These are phyloP conservation scores for Gilbertella persicaria DNA, from an alignment of 371 early-diverging fungal genomes.

Conservation along the genomic window DNA sequence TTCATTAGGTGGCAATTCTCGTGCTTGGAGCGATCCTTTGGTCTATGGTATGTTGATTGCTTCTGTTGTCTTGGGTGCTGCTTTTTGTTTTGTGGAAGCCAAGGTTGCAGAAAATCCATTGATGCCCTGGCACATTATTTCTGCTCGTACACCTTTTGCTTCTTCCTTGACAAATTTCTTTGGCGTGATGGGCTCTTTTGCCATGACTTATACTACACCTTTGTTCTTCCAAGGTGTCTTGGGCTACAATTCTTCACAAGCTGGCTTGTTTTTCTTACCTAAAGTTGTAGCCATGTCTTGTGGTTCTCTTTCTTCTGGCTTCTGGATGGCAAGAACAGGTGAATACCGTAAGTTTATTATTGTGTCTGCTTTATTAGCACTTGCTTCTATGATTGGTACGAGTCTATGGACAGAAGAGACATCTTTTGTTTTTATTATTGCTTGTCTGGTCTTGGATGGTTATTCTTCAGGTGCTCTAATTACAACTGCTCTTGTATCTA, in stretches of 20 bases:
- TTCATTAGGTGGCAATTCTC: conserved; percentile 66
- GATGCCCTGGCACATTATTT: conserved; percentile 63
- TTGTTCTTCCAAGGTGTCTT: conserved; percentile 41
- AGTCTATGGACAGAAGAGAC: conserved; percentile 25
- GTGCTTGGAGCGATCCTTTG: conserved; percentile 60
- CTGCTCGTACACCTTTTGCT: conserved; percentile 41
- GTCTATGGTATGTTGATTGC: conserved; percentile 59
- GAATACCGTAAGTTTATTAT: conserved; percentile 26
- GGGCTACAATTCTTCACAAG: conserved; percentile 27
- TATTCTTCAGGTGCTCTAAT: conserved; percentile 43
- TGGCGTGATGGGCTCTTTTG: conserved; percentile 35
- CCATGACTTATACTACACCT: conserved; percentile 37
- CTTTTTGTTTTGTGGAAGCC: conserved; percentile 62
- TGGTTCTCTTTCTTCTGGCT: conserved; percentile 34
- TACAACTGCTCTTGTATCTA: conserved; percentile 49
- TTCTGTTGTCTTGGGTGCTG: conserved; percentile 39
- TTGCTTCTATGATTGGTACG: conserved; percentile 28
- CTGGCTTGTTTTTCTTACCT: conserved; percentile 34
- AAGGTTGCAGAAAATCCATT: conserved; percentile 79
- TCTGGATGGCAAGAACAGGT: conserved; percentile 34
- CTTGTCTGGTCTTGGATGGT: conserved; percentile 41
- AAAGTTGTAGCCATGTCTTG: conserved; percentile 27
- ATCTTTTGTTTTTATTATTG: conserved; percentile 18
- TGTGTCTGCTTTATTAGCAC: conserved; percentile 10
- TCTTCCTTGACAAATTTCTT: conserved; percentile 40